Base-by-base conservation (phyloP, 176 grass and related monocot genomes). In the Thalia dealbata region DNA sequence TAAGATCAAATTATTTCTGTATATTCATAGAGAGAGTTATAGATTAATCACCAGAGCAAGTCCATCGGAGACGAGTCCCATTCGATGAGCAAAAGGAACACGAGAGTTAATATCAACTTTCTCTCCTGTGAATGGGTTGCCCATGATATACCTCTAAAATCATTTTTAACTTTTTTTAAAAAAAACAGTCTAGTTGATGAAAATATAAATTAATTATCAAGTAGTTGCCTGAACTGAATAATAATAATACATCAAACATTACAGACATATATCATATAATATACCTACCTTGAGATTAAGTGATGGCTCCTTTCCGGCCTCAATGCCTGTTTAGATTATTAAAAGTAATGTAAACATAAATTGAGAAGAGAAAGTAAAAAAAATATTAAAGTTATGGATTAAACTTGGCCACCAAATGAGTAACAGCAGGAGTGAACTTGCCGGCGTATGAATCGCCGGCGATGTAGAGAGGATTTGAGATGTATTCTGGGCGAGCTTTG, bases 401-500 rank as follows among this genome's bases (percentile, higher is more conserved):
- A n/a, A n/a, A n/a, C n/a, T n/a, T n/a, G n/a, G 72, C 77, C 2
- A 89, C 79, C 76, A 74, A 61, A 26, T 69, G 55, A 38, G 86
- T 71, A 30, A 85, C 50, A 0, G 70, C 60, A 35, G 83, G 86
- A 19, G 86, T 76, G 14, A 85, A 72, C 21, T 77, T 75, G 6
- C 90, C 90, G 22, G 29, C 27, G 26, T 89, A 89, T 0, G 90
- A 93, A 78, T 93, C 84, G 38, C 86, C 86, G 1, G 61, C 81
- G 23, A 93, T 82, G 70, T 87, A 93, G 13, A 93, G 76, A 43
- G 86, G 84, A 71, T 93, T 93, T 26, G 84, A 80, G 0, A 64
- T 43, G 51, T 89, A 93, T 66, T 84, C 42, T 1, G 81, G 79
- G 3, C 89, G 86, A 27, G 74, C 69, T 3, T 29, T 64, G 30